phyloP scores from a whole-genome alignment of 1,284 basidiomycete species.

The Irpex rosettiformis region DNA sequence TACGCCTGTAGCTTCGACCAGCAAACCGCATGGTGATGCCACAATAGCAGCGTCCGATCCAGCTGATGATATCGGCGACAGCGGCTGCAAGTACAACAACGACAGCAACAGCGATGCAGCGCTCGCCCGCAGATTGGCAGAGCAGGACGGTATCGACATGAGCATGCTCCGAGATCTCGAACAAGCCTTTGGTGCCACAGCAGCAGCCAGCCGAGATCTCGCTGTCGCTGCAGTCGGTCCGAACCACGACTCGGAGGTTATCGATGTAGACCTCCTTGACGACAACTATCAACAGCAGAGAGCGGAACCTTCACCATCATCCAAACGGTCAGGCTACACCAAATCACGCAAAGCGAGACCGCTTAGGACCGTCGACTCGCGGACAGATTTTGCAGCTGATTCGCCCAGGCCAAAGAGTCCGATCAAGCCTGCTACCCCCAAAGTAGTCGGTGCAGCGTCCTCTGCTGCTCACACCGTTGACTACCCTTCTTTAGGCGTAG shows the following conservation, averaged over 20 bases:
- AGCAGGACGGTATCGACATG: constrained; percentile 25
- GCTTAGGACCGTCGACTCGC: neutral
- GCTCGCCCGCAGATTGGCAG: constrained; percentile 24
- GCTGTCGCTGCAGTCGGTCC: neutral
- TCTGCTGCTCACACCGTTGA: neutral
- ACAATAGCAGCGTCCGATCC: constrained; percentile 6
- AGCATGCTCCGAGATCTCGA: constrained; percentile 23
- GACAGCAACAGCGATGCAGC: no score
- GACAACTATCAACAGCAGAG: constrained; percentile 12
- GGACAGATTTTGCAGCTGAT: neutral
- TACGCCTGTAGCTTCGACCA: neutral
- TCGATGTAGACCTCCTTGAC: constrained; percentile 29
- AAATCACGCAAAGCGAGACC: neutral
- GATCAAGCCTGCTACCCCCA: neutral
- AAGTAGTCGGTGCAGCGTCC: neutral
- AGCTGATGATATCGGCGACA: no score
- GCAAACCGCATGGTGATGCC: constrained; percentile 3
- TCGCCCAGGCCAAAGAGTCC: neutral
- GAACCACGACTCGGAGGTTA: constrained; percentile 25
- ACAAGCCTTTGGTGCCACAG: neutral
- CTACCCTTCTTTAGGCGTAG: constrained; percentile 39
- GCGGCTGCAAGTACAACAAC: no score
- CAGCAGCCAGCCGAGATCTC: neutral
- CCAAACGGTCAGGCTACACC: no score
- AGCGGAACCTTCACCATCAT: neutral